These are phyloP conservation scores for Diospyros lotus DNA, from an alignment of 148 eudicot species.

Conservation along the genomic window DNA sequence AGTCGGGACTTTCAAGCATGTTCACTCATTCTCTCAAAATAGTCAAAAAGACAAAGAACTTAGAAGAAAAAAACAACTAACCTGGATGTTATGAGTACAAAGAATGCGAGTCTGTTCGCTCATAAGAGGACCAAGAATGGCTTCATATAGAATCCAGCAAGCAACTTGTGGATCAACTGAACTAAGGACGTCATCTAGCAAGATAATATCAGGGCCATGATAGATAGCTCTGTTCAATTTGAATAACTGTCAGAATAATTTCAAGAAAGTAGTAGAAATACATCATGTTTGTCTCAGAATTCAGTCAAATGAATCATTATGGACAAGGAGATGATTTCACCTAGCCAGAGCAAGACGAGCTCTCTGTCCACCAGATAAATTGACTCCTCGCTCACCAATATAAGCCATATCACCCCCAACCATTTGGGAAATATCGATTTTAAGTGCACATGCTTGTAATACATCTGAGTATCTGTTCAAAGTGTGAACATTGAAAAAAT, in stretches of 20 bases:
- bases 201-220: conserved; percentile 49
- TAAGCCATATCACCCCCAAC: conserved; percentile 78
- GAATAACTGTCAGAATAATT: conserved; percentile 1
- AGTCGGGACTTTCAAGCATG: neutral
- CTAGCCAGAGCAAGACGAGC: conserved; percentile 97
- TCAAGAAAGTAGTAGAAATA: conserved; percentile 3
- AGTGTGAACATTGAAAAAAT: conserved; percentile 13
- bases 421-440: conserved; percentile 73
- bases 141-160: conserved; percentile 61
- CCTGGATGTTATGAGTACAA: conserved; percentile 89
- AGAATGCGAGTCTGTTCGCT: conserved; percentile 64
- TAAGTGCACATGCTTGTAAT: conserved; percentile 71
- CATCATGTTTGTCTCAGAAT: neutral
- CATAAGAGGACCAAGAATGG: conserved; percentile 76
- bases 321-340: conserved; percentile 22
- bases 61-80: conserved; percentile 17
- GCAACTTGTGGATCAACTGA: conserved; percentile 98
- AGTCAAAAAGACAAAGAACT: neutral
- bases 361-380: conserved; percentile 93
- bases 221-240: conserved; percentile 73
- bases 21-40: neutral
- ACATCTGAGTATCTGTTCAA: conserved; percentile 63
- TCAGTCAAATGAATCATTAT: neutral
- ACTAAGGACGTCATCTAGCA: conserved; percentile 95
- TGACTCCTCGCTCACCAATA: conserved; percentile 84